Base-by-base conservation (phyloP, 2,329 filamentous ascomycete species). In the Cladophialophora chaetospira region DNA sequence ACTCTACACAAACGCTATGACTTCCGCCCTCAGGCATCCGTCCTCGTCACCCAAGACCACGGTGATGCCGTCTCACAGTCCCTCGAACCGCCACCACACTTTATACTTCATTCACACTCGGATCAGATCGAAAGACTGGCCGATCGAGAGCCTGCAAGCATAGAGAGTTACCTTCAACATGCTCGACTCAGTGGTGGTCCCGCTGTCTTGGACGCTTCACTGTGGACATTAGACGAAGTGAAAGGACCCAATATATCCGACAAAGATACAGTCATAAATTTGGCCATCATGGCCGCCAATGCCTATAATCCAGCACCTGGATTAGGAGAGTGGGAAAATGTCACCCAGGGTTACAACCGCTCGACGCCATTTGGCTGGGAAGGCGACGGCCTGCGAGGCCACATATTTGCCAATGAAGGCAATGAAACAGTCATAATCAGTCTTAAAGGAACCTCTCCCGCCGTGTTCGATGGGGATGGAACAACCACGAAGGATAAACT, bases 401-500 rank as follows among this genome's bases (percentile, higher is more conserved):
- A 99, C 71, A 86, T 99, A 54, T 97, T 93, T 74, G 88, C 89
- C 13, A 91, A 97, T 68, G 84, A 91, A 66, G 83, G 76, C 35
- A 97, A 97, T 72, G 84, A 84, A 31, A 97, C 93, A 1, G 81
- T 97, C 51, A 86, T 97, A 38, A 94, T 97, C 63, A 92, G 91
- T 4, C 75, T 99, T 55, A 99, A 99, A 75, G 94, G 93, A 52
- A 97, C 92, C 0, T 89, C 87, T 1, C 84, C 88, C 1, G 93
- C 94, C 10, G 86, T 97, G 3, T 97, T 97, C 69, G 93, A 97
- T 71, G 94, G 94, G n/a, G 89, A 93, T 33, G 93, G 92, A 49
- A 97, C 94, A 1, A 97, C 93, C 0, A 96, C 91, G 23, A 96
- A 96, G 65, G 94, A 99, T 76, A 99, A 99, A 76, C 79, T 92